Evolutionary conservation across 2,329 filamentous ascomycete genomes (phyloP), one percentile per base, ranked within the genome.

Genomic region (Botrytis sinoallii): DNA sequence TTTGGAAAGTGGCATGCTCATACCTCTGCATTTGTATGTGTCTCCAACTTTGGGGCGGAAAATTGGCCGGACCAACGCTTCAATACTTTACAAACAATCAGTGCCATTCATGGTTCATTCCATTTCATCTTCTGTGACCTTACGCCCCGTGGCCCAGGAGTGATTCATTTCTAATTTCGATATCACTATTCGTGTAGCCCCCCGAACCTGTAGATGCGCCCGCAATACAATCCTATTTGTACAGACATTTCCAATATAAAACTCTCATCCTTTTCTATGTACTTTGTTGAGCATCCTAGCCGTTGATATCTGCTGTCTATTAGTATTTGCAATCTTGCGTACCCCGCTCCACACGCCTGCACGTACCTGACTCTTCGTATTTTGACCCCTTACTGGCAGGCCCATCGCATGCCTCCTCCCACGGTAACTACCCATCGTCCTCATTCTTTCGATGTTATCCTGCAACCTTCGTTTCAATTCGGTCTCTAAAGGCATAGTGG

Each of bases 331-430:
- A 35, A 14, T 14, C 32, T 52, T 29, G 20, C 42, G 63, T 46
- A 22, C 46, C 16, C 44, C 22, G 40, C 52, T 77, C 20, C 18
- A 8, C 25, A 57, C 22, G 12, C 20, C 10, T 40, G n/a, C 59
- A 76, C 77, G 75, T 79, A 90, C 88, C 86, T 92, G 95, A 81
- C 86, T 93, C 81, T 93, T 91, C 74, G 96, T 98, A 79, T 88
- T 89, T 85, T 99, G 96, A 78, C 96, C 96, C 78, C 96, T 89
- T 71, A 96, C 95, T 6, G 96, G 96, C 84, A 98, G 84, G 75
- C 91, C 90, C 92, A 98, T 95, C 73, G 95, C 95, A 85, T 99
- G 96, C 77, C 96, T 87, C 82, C 93, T 91, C 77, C 96, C 96
- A 71, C 96, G 87, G 81, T 97, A 97, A 6, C 92, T 91, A 68